Conservation (phyloP, 345 rosid species). For the Eucalyptus paniculata region DNA sequence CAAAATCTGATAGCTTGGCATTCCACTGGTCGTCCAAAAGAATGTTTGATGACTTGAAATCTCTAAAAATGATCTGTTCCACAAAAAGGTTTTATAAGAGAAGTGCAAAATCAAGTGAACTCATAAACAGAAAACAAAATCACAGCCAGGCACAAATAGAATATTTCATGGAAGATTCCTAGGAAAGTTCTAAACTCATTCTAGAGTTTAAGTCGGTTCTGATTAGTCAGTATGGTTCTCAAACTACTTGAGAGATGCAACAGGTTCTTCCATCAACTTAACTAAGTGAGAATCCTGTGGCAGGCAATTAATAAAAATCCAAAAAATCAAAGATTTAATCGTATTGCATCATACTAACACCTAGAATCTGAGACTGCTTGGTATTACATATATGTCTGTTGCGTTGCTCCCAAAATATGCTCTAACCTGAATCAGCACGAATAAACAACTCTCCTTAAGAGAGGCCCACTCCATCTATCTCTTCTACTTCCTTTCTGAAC, state of each 20-base stretch:
- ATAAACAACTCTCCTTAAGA: background rate
- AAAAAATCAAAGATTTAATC: background rate
- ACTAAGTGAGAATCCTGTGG: background rate
- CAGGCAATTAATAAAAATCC: background rate
- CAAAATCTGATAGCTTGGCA: slow-evolving; percentile 89
- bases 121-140: background rate
- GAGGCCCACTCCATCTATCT: background rate
- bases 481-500: background rate
- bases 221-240: background rate
- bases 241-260: background rate
- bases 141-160: background rate
- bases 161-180: background rate
- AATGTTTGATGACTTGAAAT: slow-evolving; percentile 92
- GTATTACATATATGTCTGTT: background rate
- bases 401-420: background rate
- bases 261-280: background rate
- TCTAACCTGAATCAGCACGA: background rate
- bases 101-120: background rate
- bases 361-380: background rate
- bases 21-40: slow-evolving; percentile 91
- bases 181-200: background rate
- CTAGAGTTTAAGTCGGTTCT: background rate
- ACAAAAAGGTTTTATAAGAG: background rate
- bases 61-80: slow-evolving; percentile 78
- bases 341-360: background rate